Conservation (phyloP, 495 filamentous ascomycete species). For the Penicillium ucsense region DNA sequence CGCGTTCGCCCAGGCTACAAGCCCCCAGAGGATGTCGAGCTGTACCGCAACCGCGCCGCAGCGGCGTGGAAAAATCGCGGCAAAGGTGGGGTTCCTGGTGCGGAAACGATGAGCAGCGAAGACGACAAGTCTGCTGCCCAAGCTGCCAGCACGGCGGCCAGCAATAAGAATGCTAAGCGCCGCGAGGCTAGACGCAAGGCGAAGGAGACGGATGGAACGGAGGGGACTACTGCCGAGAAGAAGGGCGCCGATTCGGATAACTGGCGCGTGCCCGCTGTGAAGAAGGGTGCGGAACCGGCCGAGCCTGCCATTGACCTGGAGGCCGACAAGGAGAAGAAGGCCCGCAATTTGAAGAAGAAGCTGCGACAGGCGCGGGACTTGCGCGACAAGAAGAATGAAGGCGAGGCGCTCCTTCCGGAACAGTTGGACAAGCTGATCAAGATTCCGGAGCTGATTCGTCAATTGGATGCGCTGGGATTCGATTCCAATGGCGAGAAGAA, state of each 20-base stretch:
- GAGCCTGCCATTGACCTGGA: conserved; percentile 47
- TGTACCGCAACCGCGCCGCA: conserved; percentile 89
- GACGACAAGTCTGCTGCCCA: conserved; percentile 29
- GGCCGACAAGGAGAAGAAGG: conserved; percentile 84
- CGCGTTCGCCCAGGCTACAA: conserved; percentile 86
- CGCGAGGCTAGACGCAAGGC: conserved; percentile 83
- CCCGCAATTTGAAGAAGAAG: conserved; percentile 90
- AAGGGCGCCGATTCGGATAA: conserved; percentile 25
- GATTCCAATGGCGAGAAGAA: conserved; percentile 54
- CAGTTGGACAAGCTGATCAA: conserved; percentile 97
- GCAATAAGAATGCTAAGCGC: conserved; percentile 90
- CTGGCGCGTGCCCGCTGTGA: conserved; percentile 17
- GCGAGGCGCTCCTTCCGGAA: conserved; percentile 75
- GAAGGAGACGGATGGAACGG: conserved; percentile 43
- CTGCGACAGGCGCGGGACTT: conserved; percentile 86
- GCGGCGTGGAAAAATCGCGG: conserved; percentile 78
- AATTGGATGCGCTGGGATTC: conserved; percentile 80
- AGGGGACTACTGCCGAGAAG: conserved; percentile 25
- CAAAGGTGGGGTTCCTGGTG: conserved; percentile 70
- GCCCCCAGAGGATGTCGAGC: conserved; percentile 90
- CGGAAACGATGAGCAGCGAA: conserved; percentile 48
- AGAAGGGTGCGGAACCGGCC: conserved; percentile 24
- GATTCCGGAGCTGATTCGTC: conserved; percentile 84
- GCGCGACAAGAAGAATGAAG: conserved; percentile 81
- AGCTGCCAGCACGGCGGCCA: conserved; percentile 39